Evolutionary conservation across 2,329 filamentous ascomycete species (phyloP), one percentile per base, ranked within the genome.

Genomic region (Xylaria sp.): DNA sequence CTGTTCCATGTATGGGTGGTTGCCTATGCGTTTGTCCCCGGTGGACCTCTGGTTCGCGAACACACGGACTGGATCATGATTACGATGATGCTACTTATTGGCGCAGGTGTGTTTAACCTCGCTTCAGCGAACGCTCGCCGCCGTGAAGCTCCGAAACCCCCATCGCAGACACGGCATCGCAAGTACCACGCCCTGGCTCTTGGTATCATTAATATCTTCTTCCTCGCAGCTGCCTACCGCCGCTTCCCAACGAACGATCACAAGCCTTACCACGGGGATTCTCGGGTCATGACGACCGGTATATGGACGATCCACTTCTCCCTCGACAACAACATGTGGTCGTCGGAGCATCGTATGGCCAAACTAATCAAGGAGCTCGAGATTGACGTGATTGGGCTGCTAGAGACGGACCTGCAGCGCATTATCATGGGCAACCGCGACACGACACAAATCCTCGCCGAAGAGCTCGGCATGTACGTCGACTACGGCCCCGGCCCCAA

Each of bases 401-500:
- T 99, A 0, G 94, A 99, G 73, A 90, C 89, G 0, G 94, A 99
- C 70, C 82, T 91, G 34, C 94, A 99, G 76, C 90, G 93, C 63
- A 96, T 99, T 75, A 99, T 99, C 78, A 99, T 97, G 94, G 94
- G 94, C 67, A 99, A 97, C 76, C 89, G 94, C 62, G 94, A 99
- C 71, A 89, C 91, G 7, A 97, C 94, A 1, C 94, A 97, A 70
- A 95, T 91, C 74, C 83, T 99, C 7, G 92, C 94, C 18, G 93
- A 97, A 71, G 92, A 99, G 63, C 82, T 99, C 9, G 94, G 94
- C 64, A 99, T 99, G 94, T 99, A 97, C 69, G 92, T 95, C 45
- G 94, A 99, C 76, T 97, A 92, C 67, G 94, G 94, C 50, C 94
- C 94, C 24, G 94, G 94, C 1, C 94, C 94, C 6, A 96, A 99